Evolutionary conservation across 2,329 filamentous ascomycete genomes (phyloP), one percentile per base, ranked within the genome.

Genomic region (Diaporthe destruens): DNA sequence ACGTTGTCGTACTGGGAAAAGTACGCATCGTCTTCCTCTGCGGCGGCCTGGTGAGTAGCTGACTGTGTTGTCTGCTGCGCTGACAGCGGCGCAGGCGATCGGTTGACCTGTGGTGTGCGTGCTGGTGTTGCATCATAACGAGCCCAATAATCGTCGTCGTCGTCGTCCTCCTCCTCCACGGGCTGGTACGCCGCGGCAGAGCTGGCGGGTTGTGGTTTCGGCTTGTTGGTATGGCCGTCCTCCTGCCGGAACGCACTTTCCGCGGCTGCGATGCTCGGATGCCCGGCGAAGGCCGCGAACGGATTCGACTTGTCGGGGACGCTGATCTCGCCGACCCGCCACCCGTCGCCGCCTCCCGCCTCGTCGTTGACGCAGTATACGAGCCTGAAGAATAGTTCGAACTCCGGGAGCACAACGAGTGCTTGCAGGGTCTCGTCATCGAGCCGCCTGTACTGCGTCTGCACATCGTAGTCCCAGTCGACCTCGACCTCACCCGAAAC

Each of bases 111-210:
- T 0, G 91, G 91, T 12, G 91, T 93, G 56, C 87, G 85, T 2
- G 87, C 87, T 1, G 93, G 92, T 5, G 92, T 94, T 34, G 89
- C 88, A 79, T 94, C 93, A 80, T 96, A 95, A 74, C 90, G 88
- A 42, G 90, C 92, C 93, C 93, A 96, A 81, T 96, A 96, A 76
- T 91, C 91, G 76, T 91, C 91, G 75, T 94, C 92, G 74, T 94
- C 92, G 42, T 93, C 92, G 29, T 93, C 91, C 0, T 91, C 89
- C 0, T 87, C 83, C 0, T 81, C 79, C 16, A 12, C 55, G 12
- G 42, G 36, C n/a, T 47, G 51, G 4, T 63, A 2, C 16, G 42
- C 53, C 36, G 79, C 77, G 9, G 76, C 76, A 23, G 32, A 32
- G 55, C 12, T 70, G 68, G 75, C 71, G 39, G 59, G 69, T 29